phyloP scores from a whole-genome alignment of 257 asterid species.

The Salvia splendens region DNA sequence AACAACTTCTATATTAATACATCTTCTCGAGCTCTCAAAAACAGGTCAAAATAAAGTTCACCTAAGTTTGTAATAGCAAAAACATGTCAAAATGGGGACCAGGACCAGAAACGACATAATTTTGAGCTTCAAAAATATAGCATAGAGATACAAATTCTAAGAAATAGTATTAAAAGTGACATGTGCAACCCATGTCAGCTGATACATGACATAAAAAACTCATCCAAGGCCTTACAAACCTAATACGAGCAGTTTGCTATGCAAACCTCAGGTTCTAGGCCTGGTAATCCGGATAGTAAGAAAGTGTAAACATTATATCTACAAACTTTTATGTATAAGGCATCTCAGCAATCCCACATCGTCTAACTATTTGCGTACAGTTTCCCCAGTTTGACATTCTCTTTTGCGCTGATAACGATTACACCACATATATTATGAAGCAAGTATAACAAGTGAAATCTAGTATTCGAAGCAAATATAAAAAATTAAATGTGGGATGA shows the following conservation, averaged over 20 bases:
- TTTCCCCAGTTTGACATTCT: background rate
- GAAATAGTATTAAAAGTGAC: background rate
- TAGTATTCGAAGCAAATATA: background rate
- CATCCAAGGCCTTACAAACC: background rate
- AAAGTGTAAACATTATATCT: background rate
- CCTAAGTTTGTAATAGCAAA: background rate
- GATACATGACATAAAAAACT: background rate
- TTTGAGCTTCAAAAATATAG: background rate
- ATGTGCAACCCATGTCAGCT: slow-evolving; percentile 11
- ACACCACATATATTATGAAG: background rate
- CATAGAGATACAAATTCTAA: background rate
- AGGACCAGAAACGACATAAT: background rate
- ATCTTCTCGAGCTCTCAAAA: too few relatives aligned
- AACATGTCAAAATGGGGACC: background rate
- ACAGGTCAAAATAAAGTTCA: background rate
- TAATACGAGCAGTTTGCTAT: background rate
- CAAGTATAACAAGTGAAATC: background rate
- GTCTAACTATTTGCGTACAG: background rate
- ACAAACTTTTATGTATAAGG: background rate
- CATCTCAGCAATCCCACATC: background rate
- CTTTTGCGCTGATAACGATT: background rate
- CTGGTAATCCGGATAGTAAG: background rate
- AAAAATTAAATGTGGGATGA: background rate
- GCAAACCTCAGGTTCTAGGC: background rate
- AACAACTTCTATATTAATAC: slow-evolving; percentile 3